Percentiles rank a stretch among this genome's conserved stretches.
phyloP scores from a whole-genome alignment of 2,329 filamentous ascomycete genomes.

The Talaromyces amestolkiae region DNA sequence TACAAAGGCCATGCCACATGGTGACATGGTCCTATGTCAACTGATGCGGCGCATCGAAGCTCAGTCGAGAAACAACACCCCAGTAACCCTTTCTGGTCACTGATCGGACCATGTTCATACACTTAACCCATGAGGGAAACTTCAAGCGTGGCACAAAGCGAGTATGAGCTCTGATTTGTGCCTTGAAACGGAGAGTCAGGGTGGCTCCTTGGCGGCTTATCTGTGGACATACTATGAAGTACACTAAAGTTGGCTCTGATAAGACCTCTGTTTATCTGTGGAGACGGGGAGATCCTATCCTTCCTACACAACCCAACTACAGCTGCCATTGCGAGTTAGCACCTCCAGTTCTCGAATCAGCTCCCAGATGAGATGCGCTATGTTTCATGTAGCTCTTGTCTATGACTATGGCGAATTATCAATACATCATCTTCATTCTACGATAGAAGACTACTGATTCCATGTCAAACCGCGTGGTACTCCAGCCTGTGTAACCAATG shows the following conservation, averaged over 20 bases:
- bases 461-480: neutral
- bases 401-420: neutral
- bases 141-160: constrained; percentile 22
- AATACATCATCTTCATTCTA: neutral
- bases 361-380: neutral
- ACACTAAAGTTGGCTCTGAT: neutral
- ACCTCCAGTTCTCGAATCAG: neutral
- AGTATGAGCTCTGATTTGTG: constrained; percentile 3
- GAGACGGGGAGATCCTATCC: neutral
- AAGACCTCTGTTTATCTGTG: neutral
- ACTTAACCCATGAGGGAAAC: constrained; percentile 26
- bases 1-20: neutral
- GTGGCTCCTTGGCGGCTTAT: constrained; percentile 9
- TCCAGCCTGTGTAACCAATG: neutral
- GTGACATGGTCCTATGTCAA: neutral
- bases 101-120: constrained; percentile 13
- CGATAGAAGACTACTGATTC: neutral
- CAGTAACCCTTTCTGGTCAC: constrained; percentile 12
- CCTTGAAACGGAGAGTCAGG: neutral
- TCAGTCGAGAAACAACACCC: neutral
- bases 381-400: neutral
- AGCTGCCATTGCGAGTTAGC: constrained; percentile 1
- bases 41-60: neutral
- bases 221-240: neutral
- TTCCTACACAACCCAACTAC: too few relatives aligned